Base-by-base conservation (phyloP, 2,329 filamentous ascomycete genomes). In the Coniosporium tulheliwenetii region DNA sequence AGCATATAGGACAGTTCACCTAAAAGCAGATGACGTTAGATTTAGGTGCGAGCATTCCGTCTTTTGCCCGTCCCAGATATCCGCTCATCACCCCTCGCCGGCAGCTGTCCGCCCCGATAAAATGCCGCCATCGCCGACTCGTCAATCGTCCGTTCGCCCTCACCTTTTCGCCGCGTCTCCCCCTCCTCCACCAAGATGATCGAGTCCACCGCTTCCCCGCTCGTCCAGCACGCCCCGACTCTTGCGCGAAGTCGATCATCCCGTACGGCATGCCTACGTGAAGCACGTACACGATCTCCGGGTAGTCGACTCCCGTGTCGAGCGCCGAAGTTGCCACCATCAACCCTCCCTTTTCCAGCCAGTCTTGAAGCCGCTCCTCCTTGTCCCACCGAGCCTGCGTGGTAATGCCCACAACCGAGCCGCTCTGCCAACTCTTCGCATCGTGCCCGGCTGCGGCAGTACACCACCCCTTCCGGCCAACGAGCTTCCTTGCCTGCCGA, bases 221-320 rank as follows among this genome's bases (percentile, higher is more conserved):
- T 15, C 37, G 32, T 8, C 44, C 40, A 5, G 32, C 44, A 32
- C 44, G 37, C 5, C 44, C 43, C 5, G 44, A 44, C 36, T 44
- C 44, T 38, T 46, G 35, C 5, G 43, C 42, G 43, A 41, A 46
- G 30, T 45, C 39, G 37, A 44, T 45, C 19, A 46, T 41, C 15
- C 34, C 33, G 30, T 42, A 30, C 10, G 40, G 44, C 2, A 39
- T 30, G 26, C 39, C 35, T 2, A 41, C 35, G 38, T 46, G 40
- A 26, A 44, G 31, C 8, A 46, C 42, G 7, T n/a, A 16, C 31
- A 31, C 30, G 10, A 46, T 42, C 2, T 35, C 43, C 12, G 40
- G 26, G 10, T 42, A 40, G 34, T 46, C 43, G 8, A 46, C 40
- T 14, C 43, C 40, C 10, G 44, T 41, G 8, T 36, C 37, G 19